Evolutionary conservation across 108 stramenopile species (phyloP).

Genomic region (Chaetoceros muelleri): DNA sequence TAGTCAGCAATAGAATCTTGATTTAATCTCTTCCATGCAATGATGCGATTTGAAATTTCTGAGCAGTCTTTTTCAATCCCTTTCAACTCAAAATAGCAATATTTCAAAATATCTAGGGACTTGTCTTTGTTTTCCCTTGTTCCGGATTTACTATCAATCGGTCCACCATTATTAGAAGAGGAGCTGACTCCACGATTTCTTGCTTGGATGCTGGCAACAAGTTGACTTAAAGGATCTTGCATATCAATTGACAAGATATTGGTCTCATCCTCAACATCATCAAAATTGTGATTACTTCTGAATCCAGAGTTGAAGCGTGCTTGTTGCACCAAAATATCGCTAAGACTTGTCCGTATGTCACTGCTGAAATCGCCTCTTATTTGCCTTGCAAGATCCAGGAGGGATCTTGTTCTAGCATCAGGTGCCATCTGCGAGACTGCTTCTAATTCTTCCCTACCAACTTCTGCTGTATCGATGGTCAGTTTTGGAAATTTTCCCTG

Average conservation of each 20-base stretch:
- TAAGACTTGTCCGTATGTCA: conserved; percentile 20
- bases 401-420: conserved; percentile 26
- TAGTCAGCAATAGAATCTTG: conserved; percentile 17
- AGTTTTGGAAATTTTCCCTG: not conserved
- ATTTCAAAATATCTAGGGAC: conserved; percentile 37
- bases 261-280: conserved; percentile 26
- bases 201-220: conserved; percentile 30
- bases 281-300: conserved; percentile 13
- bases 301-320: conserved; percentile 28
- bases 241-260: conserved; percentile 17
- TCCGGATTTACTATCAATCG: conserved; percentile 6
- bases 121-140: conserved; percentile 18
- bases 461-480: too few relatives aligned
- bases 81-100: conserved; percentile 44
- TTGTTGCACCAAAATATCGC: conserved; percentile 48
- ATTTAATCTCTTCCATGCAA: conserved; percentile 65
- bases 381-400: conserved; percentile 43
- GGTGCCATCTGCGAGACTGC: not conserved
- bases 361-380: conserved; percentile 36
- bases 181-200: conserved; percentile 3
- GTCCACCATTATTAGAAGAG: not conserved
- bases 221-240: conserved; percentile 28
- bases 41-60: conserved; percentile 45
- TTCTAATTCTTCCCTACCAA: not conserved
- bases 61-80: conserved; percentile 64